A percentile compares a stretch with the other conserved stretches of the same genome.
These are phyloP conservation scores for Aspergillus sp. DNA, from an alignment of 2,329 filamentous ascomycete genomes.

Conservation along the genomic window DNA sequence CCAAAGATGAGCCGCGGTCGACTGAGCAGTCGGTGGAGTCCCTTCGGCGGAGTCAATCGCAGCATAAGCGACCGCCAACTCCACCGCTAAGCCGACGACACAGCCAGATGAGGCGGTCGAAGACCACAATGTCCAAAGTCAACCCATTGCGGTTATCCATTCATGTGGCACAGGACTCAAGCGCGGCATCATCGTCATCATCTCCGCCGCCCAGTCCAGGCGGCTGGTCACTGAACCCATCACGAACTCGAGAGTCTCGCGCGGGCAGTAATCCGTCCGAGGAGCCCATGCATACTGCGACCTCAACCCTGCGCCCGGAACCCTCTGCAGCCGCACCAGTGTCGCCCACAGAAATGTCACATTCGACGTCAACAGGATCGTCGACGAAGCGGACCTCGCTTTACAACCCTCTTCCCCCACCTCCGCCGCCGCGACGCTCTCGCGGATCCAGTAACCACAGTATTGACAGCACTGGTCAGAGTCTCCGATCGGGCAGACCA, in stretches of 20 bases:
- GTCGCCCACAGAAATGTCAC: conserved; percentile 3
- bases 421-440: conserved; percentile 51
- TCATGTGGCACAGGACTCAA: conserved; percentile 51
- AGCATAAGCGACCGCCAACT: conserved; percentile 48
- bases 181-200: conserved; percentile 16
- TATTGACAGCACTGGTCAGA: conserved; percentile 29
- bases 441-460: conserved; percentile 47
- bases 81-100: conserved; percentile 53
- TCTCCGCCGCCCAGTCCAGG: conserved; percentile 33
- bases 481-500: conserved; percentile 23
- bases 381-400: conserved; percentile 34
- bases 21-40: conserved; percentile 24
- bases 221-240: conserved; percentile 26
- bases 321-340: conserved; percentile 8
- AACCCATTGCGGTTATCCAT: conserved; percentile 35
- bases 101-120: conserved; percentile 46
- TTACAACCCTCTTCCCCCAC: conserved; percentile 39
- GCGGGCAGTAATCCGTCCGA: conserved; percentile 16
- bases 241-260: conserved; percentile 19
- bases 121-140: conserved; percentile 37
- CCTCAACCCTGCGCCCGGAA: conserved; percentile 7
- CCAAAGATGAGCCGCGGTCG: conserved; percentile 17
- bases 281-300: conserved; percentile 8
- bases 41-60: conserved; percentile 35
- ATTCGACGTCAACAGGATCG: conserved; percentile 23